Base-by-base conservation (phyloP, 345 rosid species). In the Atalantia buxifolia region DNA sequence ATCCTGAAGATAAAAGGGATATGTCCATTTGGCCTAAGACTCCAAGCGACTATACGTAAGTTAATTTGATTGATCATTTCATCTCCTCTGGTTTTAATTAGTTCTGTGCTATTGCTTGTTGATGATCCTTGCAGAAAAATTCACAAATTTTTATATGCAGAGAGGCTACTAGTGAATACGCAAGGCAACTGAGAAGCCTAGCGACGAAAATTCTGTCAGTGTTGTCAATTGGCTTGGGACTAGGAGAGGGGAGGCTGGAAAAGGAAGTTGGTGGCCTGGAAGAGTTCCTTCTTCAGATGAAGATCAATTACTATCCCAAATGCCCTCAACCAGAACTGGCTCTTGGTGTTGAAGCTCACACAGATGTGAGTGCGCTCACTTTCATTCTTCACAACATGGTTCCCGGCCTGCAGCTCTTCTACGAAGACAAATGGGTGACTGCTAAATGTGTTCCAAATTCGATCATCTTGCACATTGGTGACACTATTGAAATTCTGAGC, bases 381-480 rank as follows among this genome's bases (percentile, higher is more conserved):
- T 94, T 94, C 85, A 92, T 96, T 40, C 93, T 96, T 87, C 99
- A 96, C 92, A 96, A 96, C 89, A 96, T 96, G 98, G 94, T 96
- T 66, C 98, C 99, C 0, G 99, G 99, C 2, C 88, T 96, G 56
- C 99, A 96, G 84, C 94, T 92, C 38, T 94, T 92, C 85, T 90
- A 92, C 24, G 80, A 90, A 64, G 92, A 85, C 27, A 92, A 96
- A 70, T 96, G 99, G 98, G 71, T 92, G 28, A 96, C 86, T 0
- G 99, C 98, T 35, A 94, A 96, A 80, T 96, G 98, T 33, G 94
- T 96, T 63, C 98, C 98, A 2, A 87, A 92, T 73, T 96, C 99
- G 18, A 92, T 96, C 82, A 90, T 94, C 83, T 90, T 94, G 98
- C 99, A 94, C 78, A 79, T 96, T 53, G 99, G 99, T 0, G 99